These are phyloP conservation scores for Metschnikowia picachoensis DNA, from an alignment of 805 yeast genomes.

Conservation along the genomic window DNA sequence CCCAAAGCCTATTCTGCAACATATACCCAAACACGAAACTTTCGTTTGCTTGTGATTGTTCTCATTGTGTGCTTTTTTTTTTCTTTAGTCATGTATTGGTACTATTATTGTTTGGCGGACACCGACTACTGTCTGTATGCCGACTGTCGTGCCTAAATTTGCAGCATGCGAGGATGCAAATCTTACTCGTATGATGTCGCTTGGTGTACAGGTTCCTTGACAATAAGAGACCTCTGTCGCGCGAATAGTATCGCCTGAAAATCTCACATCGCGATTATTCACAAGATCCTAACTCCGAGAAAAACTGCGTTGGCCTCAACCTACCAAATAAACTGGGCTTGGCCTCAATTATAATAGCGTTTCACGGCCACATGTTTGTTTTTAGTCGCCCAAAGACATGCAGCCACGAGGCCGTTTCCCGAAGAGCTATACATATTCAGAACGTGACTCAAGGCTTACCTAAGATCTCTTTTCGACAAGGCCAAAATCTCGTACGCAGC, in stretches of 20 bases:
- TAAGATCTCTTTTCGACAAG: constrained; percentile 5
- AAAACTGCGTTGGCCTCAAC: background rate
- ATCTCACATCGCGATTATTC: too few relatives aligned
- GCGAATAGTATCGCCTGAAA: background rate
- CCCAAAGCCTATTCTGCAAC: too few relatives aligned
- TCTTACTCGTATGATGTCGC: background rate
- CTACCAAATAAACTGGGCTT: background rate
- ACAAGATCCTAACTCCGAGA: too few relatives aligned
- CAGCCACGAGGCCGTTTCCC: background rate
- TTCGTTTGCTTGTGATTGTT: too few relatives aligned
- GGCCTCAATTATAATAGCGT: background rate
- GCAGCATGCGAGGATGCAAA: too few relatives aligned
- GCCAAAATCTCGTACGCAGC: constrained; percentile 4
- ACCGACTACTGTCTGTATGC: too few relatives aligned
- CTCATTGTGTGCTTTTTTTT: too few relatives aligned
- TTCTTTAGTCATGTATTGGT: too few relatives aligned
- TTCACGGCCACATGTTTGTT: background rate
- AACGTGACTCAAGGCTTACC: constrained; percentile 5
- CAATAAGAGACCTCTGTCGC: background rate
- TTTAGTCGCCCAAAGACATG: background rate
- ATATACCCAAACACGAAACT: too few relatives aligned
- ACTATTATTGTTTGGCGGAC: too few relatives aligned
- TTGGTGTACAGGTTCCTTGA: background rate
- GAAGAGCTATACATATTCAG: constrained; percentile 11
- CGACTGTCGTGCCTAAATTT: too few relatives aligned